Evolutionary conservation across 2,329 filamentous ascomycete genomes (phyloP), one percentile per base, ranked within the genome.

Genomic region (Diplodia mutila): DNA sequence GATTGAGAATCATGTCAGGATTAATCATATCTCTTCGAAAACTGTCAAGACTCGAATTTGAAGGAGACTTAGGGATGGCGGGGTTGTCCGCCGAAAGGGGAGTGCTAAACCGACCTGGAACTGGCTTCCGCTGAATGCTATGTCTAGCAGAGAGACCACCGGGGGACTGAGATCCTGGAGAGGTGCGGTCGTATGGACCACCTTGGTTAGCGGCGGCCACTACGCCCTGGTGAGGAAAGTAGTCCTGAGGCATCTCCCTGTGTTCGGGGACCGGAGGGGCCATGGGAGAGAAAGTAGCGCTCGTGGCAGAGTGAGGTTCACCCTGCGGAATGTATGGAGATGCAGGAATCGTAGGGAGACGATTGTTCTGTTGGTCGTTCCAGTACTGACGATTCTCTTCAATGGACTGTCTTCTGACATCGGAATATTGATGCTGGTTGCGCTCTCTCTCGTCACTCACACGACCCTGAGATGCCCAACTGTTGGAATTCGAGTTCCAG

Each of bases 301-400:
- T 59, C 11, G 53, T 68, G 37, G 70, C 59, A 5, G 64, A 66
- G 8, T 73, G 71, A n/a, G 74, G 71, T 66, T 79, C 77, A n/a
- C 75, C 70, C 52, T 79, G 77, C 67, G 79, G 76, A 46, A 79
- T 74, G 66, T 78, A 81, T 9, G 81, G 81, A 42, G 81, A 82
- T 23, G 79, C 81, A 66, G 80, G 80, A 67, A 83, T 83, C 12
- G 81, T 82, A n/a, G 81, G 78, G 39, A 83, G 74, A 21, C 80
- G 76, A 61, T 76, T 78, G 42, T 72, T 71, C 21, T 74, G 75
- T 55, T 75, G 73, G 27, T 72, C 70, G 59, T 46, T 49, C 55
- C 64, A 57, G 25, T 67, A 39, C 21, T 61, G 37, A n/a, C 52
- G 61, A 18, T 48, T 65, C 18, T 65, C 67, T 14, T 65, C 67